Evolutionary conservation across 495 filamentous ascomycete genomes (phyloP).

Genomic region (Hypoxylon rickii): DNA sequence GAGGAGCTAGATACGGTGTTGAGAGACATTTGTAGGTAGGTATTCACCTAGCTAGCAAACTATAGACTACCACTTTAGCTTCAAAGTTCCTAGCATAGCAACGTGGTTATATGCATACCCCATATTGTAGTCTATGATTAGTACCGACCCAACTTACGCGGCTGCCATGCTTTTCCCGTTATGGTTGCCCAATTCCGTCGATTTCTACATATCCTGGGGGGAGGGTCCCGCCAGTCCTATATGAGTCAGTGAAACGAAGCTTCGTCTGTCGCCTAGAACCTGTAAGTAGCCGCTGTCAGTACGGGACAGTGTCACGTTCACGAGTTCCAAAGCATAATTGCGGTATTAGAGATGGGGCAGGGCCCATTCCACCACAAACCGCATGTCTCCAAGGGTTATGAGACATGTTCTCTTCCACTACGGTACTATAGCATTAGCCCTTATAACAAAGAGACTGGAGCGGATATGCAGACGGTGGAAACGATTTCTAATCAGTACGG

Average conservation of each 20-base stretch:
- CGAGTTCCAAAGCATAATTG: conserved; percentile 22
- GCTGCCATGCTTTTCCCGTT: conserved; percentile 1
- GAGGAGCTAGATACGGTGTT: neutral
- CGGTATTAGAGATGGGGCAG: conserved; percentile 17
- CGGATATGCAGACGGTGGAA: neutral
- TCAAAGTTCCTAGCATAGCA: conserved; percentile 1
- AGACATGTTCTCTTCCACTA: neutral
- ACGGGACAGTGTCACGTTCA: conserved; percentile 20
- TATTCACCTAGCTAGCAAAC: too few species aligned
- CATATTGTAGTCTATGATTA: conserved; percentile 4
- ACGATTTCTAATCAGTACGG: neutral
- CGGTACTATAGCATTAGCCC: neutral
- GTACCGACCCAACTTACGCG: conserved; percentile 1
- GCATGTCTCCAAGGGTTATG: neutral
- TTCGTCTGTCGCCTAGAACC: conserved; percentile 5
- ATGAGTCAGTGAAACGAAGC: conserved; percentile 12
- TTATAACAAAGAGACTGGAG: neutral
- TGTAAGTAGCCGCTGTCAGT: conserved; percentile 19
- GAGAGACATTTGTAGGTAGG: neutral
- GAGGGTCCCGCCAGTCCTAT: conserved; percentile 13
- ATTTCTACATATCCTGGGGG: neutral
- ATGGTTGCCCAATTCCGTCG: conserved; percentile 1
- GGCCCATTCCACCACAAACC: neutral
- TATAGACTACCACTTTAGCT: too few species aligned
- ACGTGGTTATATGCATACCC: conserved; percentile 18